Base-by-base conservation (phyloP, 352 stramenopile genomes). In the Phytophthora quininea region DNA sequence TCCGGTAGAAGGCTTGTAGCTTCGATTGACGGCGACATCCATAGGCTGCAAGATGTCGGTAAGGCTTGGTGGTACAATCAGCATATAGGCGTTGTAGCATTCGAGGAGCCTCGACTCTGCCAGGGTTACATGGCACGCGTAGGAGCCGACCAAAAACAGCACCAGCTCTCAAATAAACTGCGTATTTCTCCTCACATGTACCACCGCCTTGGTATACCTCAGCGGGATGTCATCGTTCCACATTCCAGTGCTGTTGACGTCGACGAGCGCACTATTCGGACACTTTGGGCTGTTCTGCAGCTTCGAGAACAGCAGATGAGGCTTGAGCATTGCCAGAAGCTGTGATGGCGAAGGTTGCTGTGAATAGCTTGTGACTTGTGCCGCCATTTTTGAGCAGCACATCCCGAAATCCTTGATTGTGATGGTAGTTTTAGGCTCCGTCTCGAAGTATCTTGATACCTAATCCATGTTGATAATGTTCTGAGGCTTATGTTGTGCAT, bases 381-480 rank as follows among this genome's bases (percentile, higher is more conserved):
- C 42, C 42, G 6, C 42, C 42, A 24, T 48, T 48, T 6, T 4
- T n/a, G 12, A 48, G 42, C 42, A 48, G n/a, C 11, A 48, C 42
- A 9, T 48, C 42, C 4, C 42, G 42, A 7, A 15, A 48, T 7
- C 42, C 42, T 27, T 15, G 42, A 15, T 48, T 7, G 42, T 27
- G 8, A 48, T 48, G 6, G 42, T 48, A 24, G 42, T 29, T n/a
- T 48, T 48, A 8, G 42, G 42, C 42, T 48, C 42, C 12, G 42
- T 48, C 15, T 52, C 19, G 14, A 52, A 52, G 46, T 52, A 52
- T 12, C 46, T 12, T 4, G 46, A 24, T 24, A 52, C 46, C 14
- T 52, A 24, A 32, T 52, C 46, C 46, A 52, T 52, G 46, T 52
- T 52, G n/a, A 52, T 37, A 9, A 52, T 52, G n/a, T 52, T 52